Evolutionary conservation across 73 alveolate species (phyloP), one percentile per base, ranked within the genome.

Genomic region (Paramecium primaurelia): DNA sequence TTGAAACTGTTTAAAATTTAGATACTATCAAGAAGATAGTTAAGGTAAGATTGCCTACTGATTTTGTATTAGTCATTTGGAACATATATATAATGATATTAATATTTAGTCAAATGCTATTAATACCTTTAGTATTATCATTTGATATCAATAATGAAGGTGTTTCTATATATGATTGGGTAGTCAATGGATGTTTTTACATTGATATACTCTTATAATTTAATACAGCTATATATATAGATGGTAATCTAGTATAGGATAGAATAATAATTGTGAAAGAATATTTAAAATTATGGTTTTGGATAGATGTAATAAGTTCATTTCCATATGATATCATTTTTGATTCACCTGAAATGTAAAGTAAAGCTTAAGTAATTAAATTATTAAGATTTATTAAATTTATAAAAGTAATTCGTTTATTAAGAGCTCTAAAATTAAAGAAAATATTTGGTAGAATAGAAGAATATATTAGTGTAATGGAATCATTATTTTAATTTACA

Each of bases 221-320:
- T 20, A 90, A 90, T 47, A 77, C 95, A 1, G 95, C 93, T 0
- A 77, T 90, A 0, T 90, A 90, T 25, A 9, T 40, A 2, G 22
- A 90, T 18, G 95, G 95, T 5, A 44, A 84, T 28, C 6, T 77
- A 18, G 47, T 22, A 6, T 34, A 25, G 1, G 45, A 83, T 42
- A 22, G 95, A 80, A 36, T 16, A 7, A 26, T 28, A 26, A 90
- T 90, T 16, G 20, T 47, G 0, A 86, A 86, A 18, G 88, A 86
- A 90, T 90, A 90, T 86, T 58, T 77, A 6, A 90, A 86, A 92
- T 90, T 32, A 30, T 90, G 95, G 95, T 77, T 90, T 80, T 90
- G 95, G 93, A 75, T 90, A 37, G 95, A 90, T 47, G 0, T 90
- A 7, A n/a, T 77, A 8, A 38, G 88, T 18, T 60, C 95, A 42